Conservation (phyloP, 441 rosid genomes). For the Corymbia citriodora region DNA sequence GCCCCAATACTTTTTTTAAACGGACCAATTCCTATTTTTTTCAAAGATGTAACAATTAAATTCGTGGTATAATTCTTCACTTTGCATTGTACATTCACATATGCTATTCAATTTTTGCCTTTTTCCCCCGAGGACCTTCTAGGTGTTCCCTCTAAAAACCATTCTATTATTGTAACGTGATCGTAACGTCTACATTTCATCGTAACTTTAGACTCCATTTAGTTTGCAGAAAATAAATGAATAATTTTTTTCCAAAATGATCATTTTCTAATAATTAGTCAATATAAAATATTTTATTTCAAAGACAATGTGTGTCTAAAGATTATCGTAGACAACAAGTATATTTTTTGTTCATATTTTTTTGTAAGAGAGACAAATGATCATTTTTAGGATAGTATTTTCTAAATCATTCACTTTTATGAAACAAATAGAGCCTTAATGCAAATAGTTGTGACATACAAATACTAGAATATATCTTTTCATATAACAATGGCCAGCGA, state of each 20-base stretch:
- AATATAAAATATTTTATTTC: neutral
- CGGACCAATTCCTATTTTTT: neutral
- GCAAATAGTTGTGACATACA: neutral
- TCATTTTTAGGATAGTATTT: neutral
- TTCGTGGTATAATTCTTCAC: neutral
- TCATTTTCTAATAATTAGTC: neutral
- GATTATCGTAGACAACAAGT: rapidly evolving
- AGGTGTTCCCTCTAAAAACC: neutral
- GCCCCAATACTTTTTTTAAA: neutral
- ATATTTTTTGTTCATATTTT: neutral
- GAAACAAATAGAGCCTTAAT: neutral
- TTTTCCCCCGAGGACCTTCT: neutral
- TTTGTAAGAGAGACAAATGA: neutral
- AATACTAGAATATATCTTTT: neutral
- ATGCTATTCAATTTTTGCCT: neutral
- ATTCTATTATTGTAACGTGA: neutral
- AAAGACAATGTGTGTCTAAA: neutral
- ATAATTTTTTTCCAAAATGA: no score
- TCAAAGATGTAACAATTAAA: neutral
- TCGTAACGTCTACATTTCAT: neutral
- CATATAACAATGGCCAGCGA: neutral
- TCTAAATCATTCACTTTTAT: neutral
- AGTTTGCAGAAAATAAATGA: no score
- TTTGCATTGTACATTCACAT: neutral
- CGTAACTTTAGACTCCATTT: no score